A percentile compares a stretch with the other conserved stretches of the same genome.
Evolutionary conservation across 495 filamentous ascomycete genomes (phyloP).

Genomic region (Daldinia decipiens): DNA sequence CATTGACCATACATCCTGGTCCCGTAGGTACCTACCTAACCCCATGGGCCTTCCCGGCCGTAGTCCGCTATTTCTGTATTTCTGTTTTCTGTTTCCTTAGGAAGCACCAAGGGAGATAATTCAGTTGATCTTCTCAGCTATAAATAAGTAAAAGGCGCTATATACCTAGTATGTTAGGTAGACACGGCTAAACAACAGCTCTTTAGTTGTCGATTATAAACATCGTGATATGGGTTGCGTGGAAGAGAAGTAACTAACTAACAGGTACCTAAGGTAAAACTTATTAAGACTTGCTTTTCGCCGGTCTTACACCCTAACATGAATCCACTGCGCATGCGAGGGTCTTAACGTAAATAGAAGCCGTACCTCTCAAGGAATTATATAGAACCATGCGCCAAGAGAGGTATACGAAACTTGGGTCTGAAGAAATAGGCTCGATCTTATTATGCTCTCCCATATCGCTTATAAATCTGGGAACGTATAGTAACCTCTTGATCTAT

Average conservation of each 20-base stretch:
- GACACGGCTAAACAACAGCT: background rate
- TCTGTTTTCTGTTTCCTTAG: background rate
- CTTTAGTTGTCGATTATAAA: background rate
- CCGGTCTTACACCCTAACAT: background rate
- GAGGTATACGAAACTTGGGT: background rate
- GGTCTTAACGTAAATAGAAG: background rate
- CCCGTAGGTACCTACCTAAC: background rate
- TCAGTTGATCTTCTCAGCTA: background rate
- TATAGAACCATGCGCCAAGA: background rate
- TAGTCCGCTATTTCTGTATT: conserved; percentile 14
- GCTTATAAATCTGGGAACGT: background rate
- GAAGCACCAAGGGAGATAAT: background rate
- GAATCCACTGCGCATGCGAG: background rate
- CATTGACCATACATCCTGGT: conserved; percentile 5
- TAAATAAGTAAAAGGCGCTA: background rate
- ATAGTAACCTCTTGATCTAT: conserved; percentile 1
- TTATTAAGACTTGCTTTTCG: background rate
- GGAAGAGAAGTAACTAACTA: background rate
- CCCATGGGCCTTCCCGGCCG: background rate
- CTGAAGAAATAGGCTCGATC: background rate
- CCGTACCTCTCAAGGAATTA: background rate
- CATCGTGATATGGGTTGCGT: background rate
- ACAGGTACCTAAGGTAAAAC: too few species aligned
- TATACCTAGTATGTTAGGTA: background rate
- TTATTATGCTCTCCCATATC: conserved; percentile 4